A percentile compares a stretch with the other conserved stretches of the same genome.
These are phyloP conservation scores for Quercus mongolica DNA, from an alignment of 306 rosid genomes.

Conservation along the genomic window DNA sequence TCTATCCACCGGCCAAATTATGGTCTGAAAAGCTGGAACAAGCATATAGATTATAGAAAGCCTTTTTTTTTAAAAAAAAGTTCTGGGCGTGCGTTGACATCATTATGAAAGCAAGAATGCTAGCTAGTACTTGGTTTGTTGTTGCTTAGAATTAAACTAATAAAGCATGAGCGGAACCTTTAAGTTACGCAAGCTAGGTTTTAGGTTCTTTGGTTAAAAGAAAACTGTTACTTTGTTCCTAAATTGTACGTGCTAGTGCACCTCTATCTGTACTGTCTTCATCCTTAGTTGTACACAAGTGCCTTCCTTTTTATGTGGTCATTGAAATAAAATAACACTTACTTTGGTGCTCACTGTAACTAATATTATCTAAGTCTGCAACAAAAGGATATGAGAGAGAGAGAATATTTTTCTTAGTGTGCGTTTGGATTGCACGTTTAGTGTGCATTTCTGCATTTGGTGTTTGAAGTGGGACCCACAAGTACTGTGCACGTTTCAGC, in stretches of 20 bases:
- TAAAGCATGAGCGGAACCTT: neutral
- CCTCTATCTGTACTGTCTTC: conserved; percentile 33
- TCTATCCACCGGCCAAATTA: conserved; percentile 12
- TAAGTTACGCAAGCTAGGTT: neutral
- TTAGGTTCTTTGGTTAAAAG: neutral
- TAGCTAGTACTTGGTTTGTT: neutral
- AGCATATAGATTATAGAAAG: neutral
- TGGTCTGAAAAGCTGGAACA: conserved; percentile 21
- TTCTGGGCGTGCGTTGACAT: conserved; percentile 22
- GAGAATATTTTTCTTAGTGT: no score
- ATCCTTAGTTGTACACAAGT: conserved; percentile 8
- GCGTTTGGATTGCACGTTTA: no score
- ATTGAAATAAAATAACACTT: neutral
- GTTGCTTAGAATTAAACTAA: neutral
- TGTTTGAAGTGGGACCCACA: no score
- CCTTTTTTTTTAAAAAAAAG: neutral
- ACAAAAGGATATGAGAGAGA: no score
- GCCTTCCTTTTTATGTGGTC: neutral
- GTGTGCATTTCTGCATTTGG: fast-evolving
- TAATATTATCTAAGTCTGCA: no score
- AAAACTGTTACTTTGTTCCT: neutral
- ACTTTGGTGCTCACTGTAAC: no score
- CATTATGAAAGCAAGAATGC: neutral
- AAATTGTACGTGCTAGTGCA: conserved; percentile 34
- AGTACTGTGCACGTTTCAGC: no score